Conservation (phyloP, 306 rosid species). For the Acacia confusa region DNA sequence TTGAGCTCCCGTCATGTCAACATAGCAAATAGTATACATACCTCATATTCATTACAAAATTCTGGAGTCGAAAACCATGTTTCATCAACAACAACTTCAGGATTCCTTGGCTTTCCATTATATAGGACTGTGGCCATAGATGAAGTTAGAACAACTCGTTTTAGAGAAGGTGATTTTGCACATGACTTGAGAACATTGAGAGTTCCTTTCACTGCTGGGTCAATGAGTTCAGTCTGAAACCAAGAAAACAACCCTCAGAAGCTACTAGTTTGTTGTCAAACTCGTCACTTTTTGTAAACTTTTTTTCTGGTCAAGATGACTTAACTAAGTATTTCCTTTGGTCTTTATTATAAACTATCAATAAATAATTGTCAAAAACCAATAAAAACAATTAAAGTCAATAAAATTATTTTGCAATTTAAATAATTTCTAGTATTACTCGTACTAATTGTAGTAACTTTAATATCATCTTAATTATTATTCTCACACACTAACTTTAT, state of each 20-base stretch:
- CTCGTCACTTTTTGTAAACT: background rate
- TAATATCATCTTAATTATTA: too few relatives aligned
- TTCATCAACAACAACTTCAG: background rate
- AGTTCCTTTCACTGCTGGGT: background rate
- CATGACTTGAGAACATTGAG: background rate
- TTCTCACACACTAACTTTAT: too few relatives aligned
- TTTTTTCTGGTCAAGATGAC: too few relatives aligned
- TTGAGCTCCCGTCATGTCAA: background rate
- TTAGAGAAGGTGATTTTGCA: background rate
- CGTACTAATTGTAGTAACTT: too few relatives aligned
- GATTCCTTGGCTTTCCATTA: background rate
- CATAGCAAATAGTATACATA: background rate
- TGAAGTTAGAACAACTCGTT: background rate
- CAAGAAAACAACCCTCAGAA: background rate
- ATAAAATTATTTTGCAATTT: too few relatives aligned
- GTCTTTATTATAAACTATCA: too few relatives aligned
- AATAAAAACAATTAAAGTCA: too few relatives aligned
- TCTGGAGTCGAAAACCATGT: background rate
- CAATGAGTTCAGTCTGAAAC: background rate
- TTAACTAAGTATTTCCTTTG: too few relatives aligned
- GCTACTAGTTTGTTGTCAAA: background rate
- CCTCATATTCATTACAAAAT: background rate
- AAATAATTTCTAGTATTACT: too few relatives aligned
- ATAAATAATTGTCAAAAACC: too few relatives aligned
- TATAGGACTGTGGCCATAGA: background rate